Conservation (phyloP, 23 red algal species). For the Gracilaria domingensis region DNA sequence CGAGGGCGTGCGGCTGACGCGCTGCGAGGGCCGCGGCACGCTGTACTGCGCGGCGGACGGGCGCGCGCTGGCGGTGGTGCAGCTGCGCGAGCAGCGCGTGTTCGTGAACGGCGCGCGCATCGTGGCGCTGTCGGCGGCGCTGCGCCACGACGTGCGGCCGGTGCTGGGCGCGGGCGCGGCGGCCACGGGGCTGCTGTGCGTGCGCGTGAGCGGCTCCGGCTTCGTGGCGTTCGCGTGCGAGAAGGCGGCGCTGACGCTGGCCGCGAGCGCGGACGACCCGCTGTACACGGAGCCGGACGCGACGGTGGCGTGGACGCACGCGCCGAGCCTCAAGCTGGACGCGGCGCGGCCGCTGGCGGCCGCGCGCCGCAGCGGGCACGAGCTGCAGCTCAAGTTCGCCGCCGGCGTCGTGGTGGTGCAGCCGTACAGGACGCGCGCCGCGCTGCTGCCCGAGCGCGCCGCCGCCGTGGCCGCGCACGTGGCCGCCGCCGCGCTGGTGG, state of each 20-base stretch:
- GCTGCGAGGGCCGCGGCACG: slow-evolving; percentile 21
- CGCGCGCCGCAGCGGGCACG: not conserved
- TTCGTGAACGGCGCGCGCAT: slow-evolving; percentile 1
- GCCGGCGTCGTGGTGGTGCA: slow-evolving; percentile 24
- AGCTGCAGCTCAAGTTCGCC: slow-evolving; percentile 19
- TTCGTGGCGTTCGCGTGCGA: slow-evolving; percentile 9
- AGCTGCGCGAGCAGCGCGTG: not conserved
- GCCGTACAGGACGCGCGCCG: not conserved
- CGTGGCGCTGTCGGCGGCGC: not conserved
- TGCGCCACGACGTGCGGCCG: slow-evolving; percentile 6
- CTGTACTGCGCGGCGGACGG: slow-evolving; percentile 17
- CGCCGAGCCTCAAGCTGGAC: slow-evolving; percentile 8
- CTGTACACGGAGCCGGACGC: slow-evolving; percentile 1
- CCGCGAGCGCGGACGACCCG: not conserved
- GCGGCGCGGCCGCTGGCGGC: not conserved
- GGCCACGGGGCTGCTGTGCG: slow-evolving; percentile 1
- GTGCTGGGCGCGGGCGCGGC: slow-evolving; percentile 12
- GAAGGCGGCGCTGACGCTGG: not conserved
- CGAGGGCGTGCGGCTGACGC: not conserved
- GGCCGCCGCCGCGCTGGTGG: not conserved
- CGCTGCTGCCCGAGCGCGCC: not conserved
- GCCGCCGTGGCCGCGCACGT: not conserved
- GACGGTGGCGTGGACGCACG: slow-evolving; percentile 47
- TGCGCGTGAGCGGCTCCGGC: slow-evolving; percentile 5
- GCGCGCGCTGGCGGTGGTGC: not conserved